phyloP scores from a whole-genome alignment of 1,139 yeast genomes.

The Sugiyamaella japonica region DNA sequence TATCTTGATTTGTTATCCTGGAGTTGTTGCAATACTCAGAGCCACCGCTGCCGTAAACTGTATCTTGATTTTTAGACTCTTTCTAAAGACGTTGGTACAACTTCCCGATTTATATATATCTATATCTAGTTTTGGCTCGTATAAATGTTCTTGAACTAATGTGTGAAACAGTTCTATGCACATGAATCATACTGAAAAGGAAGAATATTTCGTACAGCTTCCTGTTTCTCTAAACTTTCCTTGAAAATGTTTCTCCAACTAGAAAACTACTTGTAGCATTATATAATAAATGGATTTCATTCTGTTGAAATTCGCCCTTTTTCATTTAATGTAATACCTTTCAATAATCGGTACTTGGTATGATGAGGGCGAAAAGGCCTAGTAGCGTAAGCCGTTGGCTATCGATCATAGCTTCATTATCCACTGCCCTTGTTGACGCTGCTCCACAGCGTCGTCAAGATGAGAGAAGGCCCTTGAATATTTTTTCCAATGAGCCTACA shows the following conservation, averaged over 20 bases:
- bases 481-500: not conserved
- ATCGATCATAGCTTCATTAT: not conserved
- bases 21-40: not conserved
- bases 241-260: not conserved
- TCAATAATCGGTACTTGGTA: not conserved
- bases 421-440: constrained; percentile 4
- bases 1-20: not conserved
- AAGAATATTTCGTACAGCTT: not conserved
- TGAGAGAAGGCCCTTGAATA: not conserved
- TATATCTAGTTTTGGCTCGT: not conserved
- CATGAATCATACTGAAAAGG: not conserved
- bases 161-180: not conserved
- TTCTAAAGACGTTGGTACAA: not conserved
- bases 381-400: not conserved
- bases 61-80: constrained; percentile 1
- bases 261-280: not conserved
- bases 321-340: not conserved
- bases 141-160: not conserved
- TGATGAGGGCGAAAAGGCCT: constrained; percentile 5
- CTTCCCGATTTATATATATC: not conserved
- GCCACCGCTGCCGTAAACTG: not conserved
- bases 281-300: constrained; percentile 6
- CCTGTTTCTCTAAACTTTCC: constrained; percentile 3
- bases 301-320: not conserved
- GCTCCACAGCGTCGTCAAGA: constrained; percentile 3